Base-by-base conservation (phyloP, 164 flowering plant species). In the Nymphaea colorata region DNA sequence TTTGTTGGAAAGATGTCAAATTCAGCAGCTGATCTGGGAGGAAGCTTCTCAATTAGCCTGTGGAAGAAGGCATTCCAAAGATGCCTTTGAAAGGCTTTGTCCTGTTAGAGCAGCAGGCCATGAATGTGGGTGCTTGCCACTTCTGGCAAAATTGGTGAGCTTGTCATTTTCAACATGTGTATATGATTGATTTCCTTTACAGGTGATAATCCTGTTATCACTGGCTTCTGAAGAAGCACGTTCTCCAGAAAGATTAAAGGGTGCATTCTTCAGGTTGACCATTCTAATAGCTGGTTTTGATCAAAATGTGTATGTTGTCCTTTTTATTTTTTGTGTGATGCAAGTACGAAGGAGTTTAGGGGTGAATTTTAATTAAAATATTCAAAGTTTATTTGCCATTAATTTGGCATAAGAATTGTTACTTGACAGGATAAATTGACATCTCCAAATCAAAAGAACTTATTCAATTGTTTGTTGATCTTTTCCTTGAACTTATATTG, bases 1-100 rank as follows among this genome's bases (percentile, higher is more conserved):
- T 41, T 10, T 65, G 83, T 47, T 47, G 12, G 76, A 65, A 77
- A 75, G 76, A 82, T 66, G 72, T 45, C 77, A 71, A 77, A 79
- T 69, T 76, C 82, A 69, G 76, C 84, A 44, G 79, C 79, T 76
- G 82, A 82, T 70, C 86, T 84, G 70, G 90, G 86, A 62, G 90
- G 83, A 5, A 83, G 66, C 71, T 82, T 79, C 67, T 87, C 98
- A 25, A 76, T 85, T 61, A 85, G 87, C 55, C 84, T 86, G 5
- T 93, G 96, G 98, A 86, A 86, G 82, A 89, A 81, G 72, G 95
- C 96, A 59, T 93, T 93, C 75, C 84, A 76, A n/a, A 69, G 98
- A 89, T 79, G 86, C 96, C 41, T 85, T 91, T 75, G 95, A 88
- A 81, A 87, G 88, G 79, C 87, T 93, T 72, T 93, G 97, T 76